A percentile compares a stretch with the other conserved stretches of the same genome.
Evolutionary conservation across 225 moss, liverwort and hornwort genomes (phyloP).

Genomic region (Physcomitrellopsis africana): DNA sequence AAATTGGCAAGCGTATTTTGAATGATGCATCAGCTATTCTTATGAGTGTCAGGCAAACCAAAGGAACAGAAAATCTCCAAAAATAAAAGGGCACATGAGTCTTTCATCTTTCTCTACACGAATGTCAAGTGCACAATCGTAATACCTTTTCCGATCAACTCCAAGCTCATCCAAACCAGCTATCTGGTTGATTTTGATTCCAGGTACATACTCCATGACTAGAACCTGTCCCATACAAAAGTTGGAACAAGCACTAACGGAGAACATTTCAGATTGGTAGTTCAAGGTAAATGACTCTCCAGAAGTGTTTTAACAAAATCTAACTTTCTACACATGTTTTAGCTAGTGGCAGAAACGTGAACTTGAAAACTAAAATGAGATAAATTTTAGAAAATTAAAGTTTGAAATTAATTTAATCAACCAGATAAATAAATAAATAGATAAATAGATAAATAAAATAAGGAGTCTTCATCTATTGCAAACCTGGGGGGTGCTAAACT

Average conservation of each 20-base stretch:
- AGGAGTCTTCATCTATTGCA: background rate
- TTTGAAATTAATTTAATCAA: too few species aligned
- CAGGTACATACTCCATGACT: slow-evolving; percentile 99
- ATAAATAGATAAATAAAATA: too few species aligned
- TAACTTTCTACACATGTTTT: background rate
- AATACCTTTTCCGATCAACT: slow-evolving; percentile 89
- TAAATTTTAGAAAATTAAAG: background rate
- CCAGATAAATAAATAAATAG: too few species aligned
- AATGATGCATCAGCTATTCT: background rate
- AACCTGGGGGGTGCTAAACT: slow-evolving; percentile 88
- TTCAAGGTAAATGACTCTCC: background rate
- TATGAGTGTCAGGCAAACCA: too few species aligned
- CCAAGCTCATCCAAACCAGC: slow-evolving; percentile 91
- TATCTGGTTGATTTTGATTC: slow-evolving; percentile 93
- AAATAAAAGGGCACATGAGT: background rate
- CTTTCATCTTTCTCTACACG: background rate
- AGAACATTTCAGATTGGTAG: background rate
- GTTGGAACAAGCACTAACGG: slow-evolving; percentile 17
- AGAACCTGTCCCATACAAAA: slow-evolving; percentile 61
- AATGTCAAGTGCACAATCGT: slow-evolving; percentile 43
- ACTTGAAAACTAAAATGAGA: too few species aligned
- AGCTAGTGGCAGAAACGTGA: background rate
- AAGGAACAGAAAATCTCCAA: too few species aligned
- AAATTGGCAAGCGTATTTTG: background rate
- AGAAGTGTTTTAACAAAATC: background rate